phyloP scores from a whole-genome alignment of 352 stramenopile species.

The Phytophthora cryptogea region DNA sequence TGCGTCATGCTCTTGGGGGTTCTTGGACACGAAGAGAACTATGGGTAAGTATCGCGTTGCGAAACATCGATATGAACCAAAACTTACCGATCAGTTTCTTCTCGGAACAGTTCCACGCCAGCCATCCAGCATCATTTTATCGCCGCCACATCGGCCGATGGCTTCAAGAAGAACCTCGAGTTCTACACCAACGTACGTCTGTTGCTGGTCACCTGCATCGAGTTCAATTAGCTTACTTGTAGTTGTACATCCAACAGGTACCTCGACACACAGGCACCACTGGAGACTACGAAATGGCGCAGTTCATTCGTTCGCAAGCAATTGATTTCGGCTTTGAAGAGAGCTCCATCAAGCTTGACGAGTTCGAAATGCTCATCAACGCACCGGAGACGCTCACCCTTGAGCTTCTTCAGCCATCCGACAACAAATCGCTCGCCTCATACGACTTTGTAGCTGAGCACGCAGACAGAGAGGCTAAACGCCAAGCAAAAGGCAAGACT shows the following conservation, averaged over 20 bases:
- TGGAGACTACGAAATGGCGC: constrained; percentile 74
- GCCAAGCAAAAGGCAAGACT: constrained; percentile 35
- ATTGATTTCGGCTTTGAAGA: constrained; percentile 81
- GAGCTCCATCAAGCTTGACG: constrained; percentile 76
- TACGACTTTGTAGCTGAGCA: constrained; percentile 37
- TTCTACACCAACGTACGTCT: constrained; percentile 67
- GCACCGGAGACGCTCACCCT: constrained; percentile 65
- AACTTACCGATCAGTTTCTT: not conserved
- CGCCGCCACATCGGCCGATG: constrained; percentile 62
- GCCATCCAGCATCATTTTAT: constrained; percentile 84
- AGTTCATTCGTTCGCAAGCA: constrained; percentile 74
- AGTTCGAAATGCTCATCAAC: constrained; percentile 85
- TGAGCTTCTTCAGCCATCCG: constrained; percentile 30
- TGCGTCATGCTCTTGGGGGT: constrained; percentile 70
- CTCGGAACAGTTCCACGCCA: constrained; percentile 52
- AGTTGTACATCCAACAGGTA: constrained; percentile 27
- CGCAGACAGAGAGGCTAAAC: constrained; percentile 27
- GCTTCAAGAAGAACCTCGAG: constrained; percentile 71
- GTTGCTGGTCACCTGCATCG: not conserved
- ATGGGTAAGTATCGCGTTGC: constrained; percentile 41
- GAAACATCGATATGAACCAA: not conserved
- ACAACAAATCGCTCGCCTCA: constrained; percentile 28
- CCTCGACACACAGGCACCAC: constrained; percentile 61
- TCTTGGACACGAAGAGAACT: constrained; percentile 70
- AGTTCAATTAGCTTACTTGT: constrained; percentile 1